Base-by-base conservation (phyloP, 2,329 filamentous ascomycete species). In the Capronia americana region DNA sequence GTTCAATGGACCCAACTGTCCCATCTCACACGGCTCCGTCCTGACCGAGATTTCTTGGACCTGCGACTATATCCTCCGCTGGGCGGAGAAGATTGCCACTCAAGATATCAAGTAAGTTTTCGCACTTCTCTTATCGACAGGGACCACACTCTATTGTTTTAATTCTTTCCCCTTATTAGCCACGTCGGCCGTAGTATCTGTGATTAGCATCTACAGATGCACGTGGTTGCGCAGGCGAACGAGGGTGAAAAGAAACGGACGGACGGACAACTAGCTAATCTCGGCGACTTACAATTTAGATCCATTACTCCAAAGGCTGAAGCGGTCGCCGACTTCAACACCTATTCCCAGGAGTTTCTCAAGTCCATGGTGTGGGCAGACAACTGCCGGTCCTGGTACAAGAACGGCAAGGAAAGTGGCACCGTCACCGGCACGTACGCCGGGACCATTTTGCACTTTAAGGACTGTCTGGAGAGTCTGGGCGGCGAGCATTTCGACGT, bases 371-470 rank as follows among this genome's bases (percentile, higher is more conserved):
- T 63, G 12, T 71, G 69, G 1, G 44, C 66, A 24, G 38, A 78
- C 26, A 73, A 77, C 6, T 83, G 81, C 60, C 75, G 80, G 7
- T 73, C 69, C 11, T 82, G 80, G 79, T 83, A 82, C 62, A 73
- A 81, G 81, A 66, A 69, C 56, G 66, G 66, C 24, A 63, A 66
- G 66, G 74, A 58, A 72, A 74, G 51, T 20, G 67, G 67, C n/a
- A 20, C 61, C 17, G 53, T 70, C 50, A 61, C 44, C 14, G 61
- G 56, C 14, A 46, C 66, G 17, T 54, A 61, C 26, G 65, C 67
- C 11, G 67, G 67, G n/a, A 66, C 65, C 44, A 63, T 72, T 17
- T 60, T 75, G 20, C 73, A 74, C 50, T 74, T 70, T 53, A 72
- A 74, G 44, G 67, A 74, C 14, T 66, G 65, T 7, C 65, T 76